phyloP scores from a whole-genome alignment of 768 basidiomycete species.

The Artomyces pyxidatus region DNA sequence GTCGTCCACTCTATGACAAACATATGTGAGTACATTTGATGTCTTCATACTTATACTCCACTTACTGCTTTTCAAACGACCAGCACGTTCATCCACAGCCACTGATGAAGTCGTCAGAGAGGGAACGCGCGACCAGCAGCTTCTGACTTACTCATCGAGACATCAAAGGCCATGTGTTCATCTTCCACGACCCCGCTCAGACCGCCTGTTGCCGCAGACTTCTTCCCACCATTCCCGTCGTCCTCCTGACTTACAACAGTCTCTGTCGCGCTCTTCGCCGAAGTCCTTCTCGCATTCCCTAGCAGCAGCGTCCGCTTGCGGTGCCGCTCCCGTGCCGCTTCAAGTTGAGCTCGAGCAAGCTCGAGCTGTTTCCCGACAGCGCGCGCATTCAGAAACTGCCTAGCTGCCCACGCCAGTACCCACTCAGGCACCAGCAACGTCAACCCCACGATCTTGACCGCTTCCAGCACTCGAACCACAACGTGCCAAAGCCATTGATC shows the following conservation, averaged over 20 bases:
- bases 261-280: no score
- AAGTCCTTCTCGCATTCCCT: no score
- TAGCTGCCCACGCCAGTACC: not conserved
- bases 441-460: not conserved
- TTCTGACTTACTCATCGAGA: no score
- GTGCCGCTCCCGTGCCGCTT: no score
- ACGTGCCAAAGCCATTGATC: not conserved
- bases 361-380: not conserved
- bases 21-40: no score
- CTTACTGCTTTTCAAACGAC: not conserved
- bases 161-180: no score
- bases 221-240: not conserved
- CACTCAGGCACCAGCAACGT: not conserved
- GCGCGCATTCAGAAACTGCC: not conserved
- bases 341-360: not conserved
- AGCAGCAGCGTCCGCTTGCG: no score
- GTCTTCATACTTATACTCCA: not conserved
- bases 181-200: no score
- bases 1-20: not conserved
- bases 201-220: no score
- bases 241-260: no score
- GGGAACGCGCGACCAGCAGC: no score
- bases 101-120: no score
- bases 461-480: not conserved
- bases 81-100: not conserved